Base-by-base conservation (phyloP, 345 rosid species). In the Geranium rotundifolium region DNA sequence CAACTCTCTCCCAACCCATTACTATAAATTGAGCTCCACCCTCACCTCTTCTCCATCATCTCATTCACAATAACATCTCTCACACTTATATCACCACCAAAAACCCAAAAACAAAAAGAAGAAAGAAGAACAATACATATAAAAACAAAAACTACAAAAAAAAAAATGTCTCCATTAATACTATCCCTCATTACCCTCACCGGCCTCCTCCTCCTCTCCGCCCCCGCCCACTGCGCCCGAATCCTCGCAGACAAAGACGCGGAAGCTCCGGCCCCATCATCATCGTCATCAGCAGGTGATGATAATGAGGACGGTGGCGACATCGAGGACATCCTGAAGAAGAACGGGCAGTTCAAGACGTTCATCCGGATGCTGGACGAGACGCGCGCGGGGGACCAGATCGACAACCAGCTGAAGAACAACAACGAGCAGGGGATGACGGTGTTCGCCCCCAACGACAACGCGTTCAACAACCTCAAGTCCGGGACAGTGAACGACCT, bases 391-490 rank as follows among this genome's bases (percentile, higher is more conserved):
- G 75, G 73, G 12, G 65, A 55, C 67, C 79, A 73, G 59, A 79
- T 80, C 52, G 50, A 41, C 50, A 34, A 62, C 59, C 73, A 79
- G 37, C 79, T 77, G 64, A 81, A 77, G 56, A 80, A 80, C 72
- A 72, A 77, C 65, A 57, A 81, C 34, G 75, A 80, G 70, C 77
- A 77, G 17, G 81, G 79, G 3, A 72, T 80, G 37, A 80, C 84
- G 17, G 68, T 80, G 63, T 80, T 80, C 49, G 84, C 81, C 7
- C 84, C 84, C 1, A 54, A 75, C 3, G 84, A 80, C 63, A 74
- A 71, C 59, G 71, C 84, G 2, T 80, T 80, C 75, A 67, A 79
- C 0, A 19, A 62, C 57, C 81, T 80, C 4, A 72, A 70, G 61
- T 54, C 81, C 19, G 84, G 84, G 27, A 72, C 77, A 10, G 65